Evolutionary conservation across 192 early-diverging fungal genomes (phyloP), one percentile per base, ranked within the genome.

Genomic region (Thamnidium elegans): DNA sequence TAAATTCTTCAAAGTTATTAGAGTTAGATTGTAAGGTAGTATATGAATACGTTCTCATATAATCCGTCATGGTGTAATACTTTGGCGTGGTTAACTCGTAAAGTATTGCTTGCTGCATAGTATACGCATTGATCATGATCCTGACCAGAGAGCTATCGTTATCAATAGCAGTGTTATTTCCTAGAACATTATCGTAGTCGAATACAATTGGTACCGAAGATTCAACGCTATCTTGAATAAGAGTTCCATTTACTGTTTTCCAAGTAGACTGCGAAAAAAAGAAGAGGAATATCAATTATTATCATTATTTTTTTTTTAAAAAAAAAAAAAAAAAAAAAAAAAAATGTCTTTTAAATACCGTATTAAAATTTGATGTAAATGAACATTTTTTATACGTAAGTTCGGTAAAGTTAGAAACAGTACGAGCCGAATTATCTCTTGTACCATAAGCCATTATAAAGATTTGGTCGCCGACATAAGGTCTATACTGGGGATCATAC

Each of bases 401-500:
- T 2, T 59, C 42, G 10, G 36, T n/a, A 56, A 56, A 39, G 14
- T 59, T 21, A 1, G 21, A 0, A 13, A 45, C 21, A 7, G 5
- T 21, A 1, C 0, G 7, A 15, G 5, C 43, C 2, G 1, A 0
- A 19, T 13, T 13, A 43, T 23, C 39, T 13, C n/a, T 13, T 11
- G 42, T 34, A 34, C 13, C 3, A 4, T 31, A 39, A 14, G 42
- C 58, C 11, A 59, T 20, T 7, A 59, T 17, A 59, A 59, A 59
- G 11, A 45, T 36, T 7, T 59, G 58, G 21, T 59, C 58, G 1
- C 58, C 58, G 4, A 59, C 58, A 14, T 59, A 59, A 14, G 9
- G 19, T 15, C 42, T 43, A 7, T 59, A 59, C 14, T 59, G 43
- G 13, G 58, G 36, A 30, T 59, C 42, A 59, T 59, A 59, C 13